A percentile compares a stretch with the other conserved stretches of the same genome.
Conservation (phyloP, 2,329 filamentous ascomycete genomes). For the Trichoderma guizhouense region DNA sequence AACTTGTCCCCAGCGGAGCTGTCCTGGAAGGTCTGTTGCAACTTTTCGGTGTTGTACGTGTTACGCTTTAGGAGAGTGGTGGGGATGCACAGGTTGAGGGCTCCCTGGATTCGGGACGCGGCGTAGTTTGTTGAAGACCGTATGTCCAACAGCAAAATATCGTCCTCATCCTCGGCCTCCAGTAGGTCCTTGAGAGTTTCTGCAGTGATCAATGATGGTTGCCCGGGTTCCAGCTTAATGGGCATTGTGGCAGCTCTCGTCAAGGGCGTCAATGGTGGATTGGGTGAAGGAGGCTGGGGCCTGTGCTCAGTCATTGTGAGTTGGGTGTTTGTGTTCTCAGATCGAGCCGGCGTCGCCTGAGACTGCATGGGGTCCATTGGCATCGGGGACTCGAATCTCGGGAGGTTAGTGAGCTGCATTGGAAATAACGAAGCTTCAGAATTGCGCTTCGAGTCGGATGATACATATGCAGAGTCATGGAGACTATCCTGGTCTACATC, state of each 20-base stretch:
- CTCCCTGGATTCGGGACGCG: slow-evolving; percentile 69
- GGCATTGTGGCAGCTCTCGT: slow-evolving; percentile 52
- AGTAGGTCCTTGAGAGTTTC: slow-evolving; percentile 56
- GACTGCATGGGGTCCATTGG: slow-evolving; percentile 29
- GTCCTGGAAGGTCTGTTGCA: slow-evolving; percentile 80
- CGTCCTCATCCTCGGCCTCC: slow-evolving; percentile 36
- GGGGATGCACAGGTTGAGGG: slow-evolving; percentile 89
- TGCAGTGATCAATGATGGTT: slow-evolving; percentile 51
- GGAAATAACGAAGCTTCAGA: slow-evolving; percentile 47
- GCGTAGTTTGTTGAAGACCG: slow-evolving; percentile 82
- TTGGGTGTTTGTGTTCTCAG: slow-evolving; percentile 52
- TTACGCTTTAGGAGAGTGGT: slow-evolving; percentile 89
- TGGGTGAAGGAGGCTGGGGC: slow-evolving; percentile 37
- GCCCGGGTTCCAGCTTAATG: slow-evolving; percentile 43
- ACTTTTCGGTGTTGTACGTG: slow-evolving; percentile 83
- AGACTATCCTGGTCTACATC: slow-evolving; percentile 46
- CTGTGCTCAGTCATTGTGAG: slow-evolving; percentile 52
- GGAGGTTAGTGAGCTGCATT: slow-evolving; percentile 39
- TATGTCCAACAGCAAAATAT: slow-evolving; percentile 74
- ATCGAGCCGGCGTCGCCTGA: slow-evolving; percentile 35
- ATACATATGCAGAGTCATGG: slow-evolving; percentile 54
- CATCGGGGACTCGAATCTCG: slow-evolving; percentile 41
- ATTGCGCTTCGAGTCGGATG: slow-evolving; percentile 52
- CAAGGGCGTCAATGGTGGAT: slow-evolving; percentile 24
- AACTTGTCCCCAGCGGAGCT: slow-evolving; percentile 69